Percentiles rank a stretch among this genome's conserved stretches.
These are phyloP conservation scores for Scytalidium sp. DNA, from an alignment of 2,329 filamentous ascomycete genomes.

Conservation along the genomic window DNA sequence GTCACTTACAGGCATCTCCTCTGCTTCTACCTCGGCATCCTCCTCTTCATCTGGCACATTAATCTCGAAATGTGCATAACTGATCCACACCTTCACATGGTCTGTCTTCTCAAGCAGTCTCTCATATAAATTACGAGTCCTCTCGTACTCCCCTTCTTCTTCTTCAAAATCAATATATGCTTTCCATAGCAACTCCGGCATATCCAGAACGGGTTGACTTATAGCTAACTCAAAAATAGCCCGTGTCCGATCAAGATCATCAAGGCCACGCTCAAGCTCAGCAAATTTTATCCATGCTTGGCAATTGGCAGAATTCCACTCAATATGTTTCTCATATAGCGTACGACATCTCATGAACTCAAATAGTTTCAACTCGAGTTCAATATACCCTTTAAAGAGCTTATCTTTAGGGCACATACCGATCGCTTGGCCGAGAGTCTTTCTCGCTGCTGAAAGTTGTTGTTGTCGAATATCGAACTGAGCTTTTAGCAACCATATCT, in stretches of 20 bases:
- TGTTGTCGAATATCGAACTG: conserved; percentile 90
- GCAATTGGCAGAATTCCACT: conserved; percentile 87
- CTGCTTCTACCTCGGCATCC: conserved; percentile 53
- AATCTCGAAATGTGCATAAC: conserved; percentile 97
- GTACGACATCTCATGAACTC: conserved; percentile 90
- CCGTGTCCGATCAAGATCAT: conserved; percentile 82
- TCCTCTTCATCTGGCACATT: conserved; percentile 76
- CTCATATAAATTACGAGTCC: conserved; percentile 81
- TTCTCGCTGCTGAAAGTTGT: conserved; percentile 76
- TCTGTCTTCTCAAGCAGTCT: conserved; percentile 90
- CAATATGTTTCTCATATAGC: conserved; percentile 89
- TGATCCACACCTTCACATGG: conserved; percentile 99
- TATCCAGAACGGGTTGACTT: conserved; percentile 78
- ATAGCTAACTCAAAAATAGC: conserved; percentile 93
- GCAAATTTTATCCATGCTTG: conserved; percentile 97
- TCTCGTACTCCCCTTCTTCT: conserved; percentile 86
- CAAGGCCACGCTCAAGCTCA: conserved; percentile 85
- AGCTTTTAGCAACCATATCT: conserved; percentile 91
- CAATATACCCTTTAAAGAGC: conserved; percentile 89
- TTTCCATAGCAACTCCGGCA: conserved; percentile 98
- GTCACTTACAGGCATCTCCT: conserved; percentile 69
- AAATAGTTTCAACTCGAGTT: conserved; percentile 88
- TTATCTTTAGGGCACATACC: conserved; percentile 96
- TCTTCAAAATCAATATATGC: conserved; percentile 99
- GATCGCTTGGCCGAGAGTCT: conserved; percentile 84